Conservation (phyloP, 495 filamentous ascomycete genomes). For the Terfezia boudieri region DNA sequence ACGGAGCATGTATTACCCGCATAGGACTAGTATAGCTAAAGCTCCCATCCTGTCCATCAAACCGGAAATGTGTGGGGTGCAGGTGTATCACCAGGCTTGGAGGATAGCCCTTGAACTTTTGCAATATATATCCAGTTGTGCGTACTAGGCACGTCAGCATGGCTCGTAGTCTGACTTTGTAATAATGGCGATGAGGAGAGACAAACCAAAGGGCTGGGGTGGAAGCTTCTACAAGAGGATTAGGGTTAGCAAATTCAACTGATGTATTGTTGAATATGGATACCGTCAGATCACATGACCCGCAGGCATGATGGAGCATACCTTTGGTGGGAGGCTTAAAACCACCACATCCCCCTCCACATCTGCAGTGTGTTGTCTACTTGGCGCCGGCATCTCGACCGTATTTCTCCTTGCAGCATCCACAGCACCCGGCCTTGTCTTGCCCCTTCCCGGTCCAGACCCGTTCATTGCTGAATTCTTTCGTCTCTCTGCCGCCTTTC, state of each 20-base stretch:
- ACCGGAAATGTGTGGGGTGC: conserved; percentile 64
- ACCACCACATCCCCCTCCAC: not conserved
- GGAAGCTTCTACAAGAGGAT: conserved; percentile 9
- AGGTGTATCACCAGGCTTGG: conserved; percentile 77
- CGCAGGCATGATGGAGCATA: not conserved
- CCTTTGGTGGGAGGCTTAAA: not conserved
- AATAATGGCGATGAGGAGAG: not conserved
- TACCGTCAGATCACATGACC: not conserved
- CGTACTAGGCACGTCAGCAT: conserved; percentile 27
- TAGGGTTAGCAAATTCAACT: not conserved
- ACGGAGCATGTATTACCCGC: conserved; percentile 28
- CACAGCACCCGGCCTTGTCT: not conserved
- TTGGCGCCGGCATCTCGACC: not conserved
- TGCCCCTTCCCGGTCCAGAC: not conserved
- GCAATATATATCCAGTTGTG: conserved; percentile 53
- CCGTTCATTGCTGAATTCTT: conserved; percentile 73
- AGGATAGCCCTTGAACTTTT: conserved; percentile 49
- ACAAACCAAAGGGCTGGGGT: conserved; percentile 4
- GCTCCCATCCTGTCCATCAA: conserved; percentile 83
- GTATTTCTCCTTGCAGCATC: not conserved
- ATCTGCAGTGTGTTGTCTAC: not conserved
- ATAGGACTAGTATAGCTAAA: conserved; percentile 83
- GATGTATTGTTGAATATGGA: not conserved
- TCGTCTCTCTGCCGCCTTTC: conserved; percentile 23
- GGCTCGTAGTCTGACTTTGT: not conserved